phyloP scores from a whole-genome alignment of 2,329 filamentous ascomycete genomes.

The Bipolaris bicolor region DNA sequence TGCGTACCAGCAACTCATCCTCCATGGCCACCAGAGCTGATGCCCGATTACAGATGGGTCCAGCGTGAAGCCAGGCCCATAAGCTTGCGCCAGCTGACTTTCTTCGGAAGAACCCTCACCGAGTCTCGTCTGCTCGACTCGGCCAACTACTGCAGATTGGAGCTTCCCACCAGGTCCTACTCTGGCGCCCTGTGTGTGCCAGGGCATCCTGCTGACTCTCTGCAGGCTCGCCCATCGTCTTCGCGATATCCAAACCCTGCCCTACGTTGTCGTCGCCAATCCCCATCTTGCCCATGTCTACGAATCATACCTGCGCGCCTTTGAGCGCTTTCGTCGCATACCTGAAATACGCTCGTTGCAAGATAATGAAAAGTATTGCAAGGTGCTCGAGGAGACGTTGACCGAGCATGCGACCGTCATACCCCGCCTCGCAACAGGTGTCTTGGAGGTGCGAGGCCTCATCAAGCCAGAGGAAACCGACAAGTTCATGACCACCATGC shows the following conservation, averaged over 20 bases:
- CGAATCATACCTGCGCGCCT: slow-evolving; percentile 95
- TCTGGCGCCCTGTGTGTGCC: neutral
- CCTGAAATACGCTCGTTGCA: slow-evolving; percentile 83
- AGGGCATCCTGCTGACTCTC: slow-evolving; percentile 19
- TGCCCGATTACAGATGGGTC: slow-evolving; percentile 72
- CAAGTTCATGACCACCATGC: slow-evolving; percentile 91
- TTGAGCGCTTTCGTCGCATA: slow-evolving; percentile 85
- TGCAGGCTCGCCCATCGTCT: slow-evolving; percentile 86
- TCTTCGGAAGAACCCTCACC: slow-evolving; percentile 92
- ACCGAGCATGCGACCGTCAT: slow-evolving; percentile 92
- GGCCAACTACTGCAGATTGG: slow-evolving; percentile 95
- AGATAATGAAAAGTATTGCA: slow-evolving; percentile 88
- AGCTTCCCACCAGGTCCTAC: slow-evolving; percentile 78
- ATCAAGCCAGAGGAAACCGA: slow-evolving; percentile 84
- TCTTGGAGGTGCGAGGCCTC: slow-evolving; percentile 84
- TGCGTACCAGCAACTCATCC: neutral
- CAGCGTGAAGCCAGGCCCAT: slow-evolving; percentile 92
- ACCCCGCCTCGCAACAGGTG: slow-evolving; percentile 90
- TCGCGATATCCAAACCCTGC: slow-evolving; percentile 94
- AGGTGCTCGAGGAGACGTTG: slow-evolving; percentile 77
- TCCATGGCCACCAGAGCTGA: neutral
- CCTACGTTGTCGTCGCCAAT: slow-evolving; percentile 96
- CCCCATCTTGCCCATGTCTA: slow-evolving; percentile 93
- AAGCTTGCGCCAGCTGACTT: slow-evolving; percentile 92
- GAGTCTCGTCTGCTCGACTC: slow-evolving; percentile 89